These are phyloP conservation scores for Monosporascus ibericus DNA, from an alignment of 2,329 filamentous ascomycete species.

Conservation along the genomic window DNA sequence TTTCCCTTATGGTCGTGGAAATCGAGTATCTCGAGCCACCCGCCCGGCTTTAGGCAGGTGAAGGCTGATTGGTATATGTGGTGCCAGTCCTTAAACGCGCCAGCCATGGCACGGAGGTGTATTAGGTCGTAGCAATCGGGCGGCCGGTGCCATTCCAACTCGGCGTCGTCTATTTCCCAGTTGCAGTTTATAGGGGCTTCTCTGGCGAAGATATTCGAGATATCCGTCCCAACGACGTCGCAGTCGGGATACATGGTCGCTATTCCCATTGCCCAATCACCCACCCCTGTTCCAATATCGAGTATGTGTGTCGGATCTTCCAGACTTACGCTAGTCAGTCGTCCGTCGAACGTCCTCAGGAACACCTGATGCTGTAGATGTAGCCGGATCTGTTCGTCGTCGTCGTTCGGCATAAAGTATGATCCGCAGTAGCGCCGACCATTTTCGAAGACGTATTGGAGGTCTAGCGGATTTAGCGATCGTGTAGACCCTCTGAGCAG, in stretches of 20 bases:
- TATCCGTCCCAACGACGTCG: slow-evolving; percentile 54
- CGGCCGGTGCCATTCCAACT: slow-evolving; percentile 50
- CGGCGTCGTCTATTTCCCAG: slow-evolving; percentile 55
- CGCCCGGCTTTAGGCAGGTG: slow-evolving; percentile 48
- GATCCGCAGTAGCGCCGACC: slow-evolving; percentile 56
- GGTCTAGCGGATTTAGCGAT: slow-evolving; percentile 42
- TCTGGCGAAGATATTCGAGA: slow-evolving; percentile 52
- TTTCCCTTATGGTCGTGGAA: slow-evolving; percentile 41
- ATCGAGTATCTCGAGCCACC: slow-evolving; percentile 51
- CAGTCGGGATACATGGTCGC: slow-evolving; percentile 47
- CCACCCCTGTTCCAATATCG: slow-evolving; percentile 55
- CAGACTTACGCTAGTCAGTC: slow-evolving; percentile 38
- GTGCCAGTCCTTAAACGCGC: slow-evolving; percentile 50
- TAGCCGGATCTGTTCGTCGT: slow-evolving; percentile 56
- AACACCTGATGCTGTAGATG: slow-evolving; percentile 59
- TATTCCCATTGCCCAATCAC: slow-evolving; percentile 47
- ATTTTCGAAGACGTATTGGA: slow-evolving; percentile 55
- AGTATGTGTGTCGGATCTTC: slow-evolving; percentile 39
- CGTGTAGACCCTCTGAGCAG: slow-evolving; percentile 32
- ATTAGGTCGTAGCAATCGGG: slow-evolving; percentile 49
- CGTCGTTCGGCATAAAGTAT: slow-evolving; percentile 63
- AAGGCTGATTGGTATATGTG: slow-evolving; percentile 48
- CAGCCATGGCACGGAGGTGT: slow-evolving; percentile 50
- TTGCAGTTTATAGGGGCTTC: slow-evolving; percentile 52
- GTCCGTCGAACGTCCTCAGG: slow-evolving; percentile 41